A percentile compares a stretch with the other conserved stretches of the same genome.
Conservation (phyloP, 2,329 filamentous ascomycete species). For the Cucurbitaria berberidis region DNA sequence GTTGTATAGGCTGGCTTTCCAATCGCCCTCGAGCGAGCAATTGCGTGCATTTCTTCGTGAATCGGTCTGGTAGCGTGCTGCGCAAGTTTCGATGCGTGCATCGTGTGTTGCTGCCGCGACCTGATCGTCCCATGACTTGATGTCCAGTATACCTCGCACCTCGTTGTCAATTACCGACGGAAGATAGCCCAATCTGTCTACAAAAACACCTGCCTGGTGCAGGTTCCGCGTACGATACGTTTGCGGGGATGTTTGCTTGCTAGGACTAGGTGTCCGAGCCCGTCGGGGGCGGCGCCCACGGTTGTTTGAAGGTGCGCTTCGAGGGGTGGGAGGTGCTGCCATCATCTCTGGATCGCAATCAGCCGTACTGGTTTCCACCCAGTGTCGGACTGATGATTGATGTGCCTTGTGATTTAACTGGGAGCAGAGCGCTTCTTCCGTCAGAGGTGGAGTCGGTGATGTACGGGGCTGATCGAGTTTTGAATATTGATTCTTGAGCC, state of each 20-base stretch:
- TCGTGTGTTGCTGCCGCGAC: background rate
- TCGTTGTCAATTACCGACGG: constrained; percentile 12
- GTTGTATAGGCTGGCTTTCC: too few relatives aligned
- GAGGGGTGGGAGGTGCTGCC: constrained; percentile 20
- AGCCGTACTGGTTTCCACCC: constrained; percentile 8
- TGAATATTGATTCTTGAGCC: too few relatives aligned
- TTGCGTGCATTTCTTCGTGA: too few relatives aligned
- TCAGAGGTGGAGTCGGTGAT: too few relatives aligned
- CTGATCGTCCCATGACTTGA: constrained; percentile 13
- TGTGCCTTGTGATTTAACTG: too few relatives aligned
- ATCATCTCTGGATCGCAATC: constrained; percentile 1
- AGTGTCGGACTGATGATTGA: constrained; percentile 6
- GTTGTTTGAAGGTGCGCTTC: constrained; percentile 13
- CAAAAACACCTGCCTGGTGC: constrained; percentile 16
- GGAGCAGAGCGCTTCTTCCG: too few relatives aligned
- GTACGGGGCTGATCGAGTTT: too few relatives aligned
- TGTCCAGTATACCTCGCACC: constrained; percentile 20
- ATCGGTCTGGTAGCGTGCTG: constrained; percentile 8
- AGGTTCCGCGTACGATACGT: constrained; percentile 28
- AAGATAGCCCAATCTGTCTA: too few relatives aligned
- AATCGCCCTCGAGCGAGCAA: too few relatives aligned
- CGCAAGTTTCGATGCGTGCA: background rate
- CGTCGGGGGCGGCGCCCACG: constrained; percentile 12
- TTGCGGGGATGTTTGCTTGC: constrained; percentile 23
- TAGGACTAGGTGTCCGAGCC: constrained; percentile 25